Conservation (phyloP, 768 basidiomycete species). For the Clathrus columnatus region DNA sequence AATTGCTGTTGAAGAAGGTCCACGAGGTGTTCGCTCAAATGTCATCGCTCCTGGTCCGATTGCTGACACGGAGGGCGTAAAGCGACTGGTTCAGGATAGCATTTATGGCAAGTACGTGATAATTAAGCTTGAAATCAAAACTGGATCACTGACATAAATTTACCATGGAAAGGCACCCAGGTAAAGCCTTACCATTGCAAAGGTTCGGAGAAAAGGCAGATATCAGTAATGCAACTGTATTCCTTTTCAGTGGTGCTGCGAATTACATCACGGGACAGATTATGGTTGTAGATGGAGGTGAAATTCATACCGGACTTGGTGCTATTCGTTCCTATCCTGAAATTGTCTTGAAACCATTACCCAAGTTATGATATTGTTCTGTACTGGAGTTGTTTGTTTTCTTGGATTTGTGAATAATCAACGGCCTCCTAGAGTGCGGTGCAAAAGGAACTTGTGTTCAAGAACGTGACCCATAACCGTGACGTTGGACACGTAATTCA, state of each 20-base stretch:
- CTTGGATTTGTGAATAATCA: too few species aligned
- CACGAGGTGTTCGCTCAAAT: slow-evolving; percentile 87
- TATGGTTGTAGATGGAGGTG: slow-evolving; percentile 19
- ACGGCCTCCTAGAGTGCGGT: too few species aligned
- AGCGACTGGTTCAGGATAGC: slow-evolving; percentile 18
- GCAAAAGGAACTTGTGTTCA: too few species aligned
- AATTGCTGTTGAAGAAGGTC: slow-evolving; percentile 90
- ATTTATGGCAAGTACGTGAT: background rate
- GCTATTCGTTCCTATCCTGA: slow-evolving; percentile 40
- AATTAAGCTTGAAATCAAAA: too few species aligned
- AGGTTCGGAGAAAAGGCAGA: slow-evolving; percentile 17
- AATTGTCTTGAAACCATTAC: slow-evolving; percentile 51
- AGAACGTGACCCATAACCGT: too few species aligned
- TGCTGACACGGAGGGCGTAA: slow-evolving; percentile 56
- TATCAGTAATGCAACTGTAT: slow-evolving; percentile 27
- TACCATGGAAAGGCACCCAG: background rate
- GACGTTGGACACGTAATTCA: too few species aligned
- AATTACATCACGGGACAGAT: slow-evolving; percentile 27
- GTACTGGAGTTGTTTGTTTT: too few species aligned
- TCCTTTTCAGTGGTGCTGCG: slow-evolving; percentile 30
- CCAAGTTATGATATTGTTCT: slow-evolving; percentile 22
- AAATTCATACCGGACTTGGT: slow-evolving; percentile 2
- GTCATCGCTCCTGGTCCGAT: slow-evolving; percentile 82
- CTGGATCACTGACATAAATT: background rate
- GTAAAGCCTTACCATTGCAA: slow-evolving; percentile 11